Evolutionary conservation across 2,329 filamentous ascomycete genomes (phyloP).

Genomic region (Botryotinia narcissicola): DNA sequence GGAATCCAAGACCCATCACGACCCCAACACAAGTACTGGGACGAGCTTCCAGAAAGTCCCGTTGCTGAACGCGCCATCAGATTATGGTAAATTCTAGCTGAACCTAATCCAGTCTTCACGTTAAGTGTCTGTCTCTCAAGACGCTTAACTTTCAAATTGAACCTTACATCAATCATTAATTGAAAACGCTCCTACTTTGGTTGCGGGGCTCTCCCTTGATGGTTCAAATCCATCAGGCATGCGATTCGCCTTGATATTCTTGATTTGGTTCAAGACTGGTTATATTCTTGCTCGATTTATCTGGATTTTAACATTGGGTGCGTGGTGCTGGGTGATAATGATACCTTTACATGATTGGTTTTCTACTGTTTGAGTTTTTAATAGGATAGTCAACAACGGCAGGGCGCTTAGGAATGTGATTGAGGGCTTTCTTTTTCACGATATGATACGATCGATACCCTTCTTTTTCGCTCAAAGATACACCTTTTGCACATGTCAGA

Average conservation of each 20-base stretch:
- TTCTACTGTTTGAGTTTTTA: not conserved
- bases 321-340: not conserved
- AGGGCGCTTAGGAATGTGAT: not conserved
- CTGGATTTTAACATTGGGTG: not conserved
- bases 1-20: not conserved
- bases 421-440: not conserved
- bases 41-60: not conserved
- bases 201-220: constrained; percentile 16
- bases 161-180: not conserved
- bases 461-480: not conserved
- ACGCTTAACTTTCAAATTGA: not conserved
- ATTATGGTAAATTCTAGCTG: not conserved
- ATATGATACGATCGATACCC: not conserved
- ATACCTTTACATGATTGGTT: not conserved
- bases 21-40: not conserved
- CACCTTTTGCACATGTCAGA: not conserved
- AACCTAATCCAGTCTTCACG: not conserved
- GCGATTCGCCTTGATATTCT: constrained; percentile 2
- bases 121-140: not conserved
- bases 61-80: not conserved
- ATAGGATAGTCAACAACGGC: not conserved
- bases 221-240: constrained; percentile 18
- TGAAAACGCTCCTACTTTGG: constrained; percentile 21
- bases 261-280: constrained; percentile 1
- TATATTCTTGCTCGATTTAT: not conserved